phyloP scores from a whole-genome alignment of 306 rosid species.

The Castanea crenata region DNA sequence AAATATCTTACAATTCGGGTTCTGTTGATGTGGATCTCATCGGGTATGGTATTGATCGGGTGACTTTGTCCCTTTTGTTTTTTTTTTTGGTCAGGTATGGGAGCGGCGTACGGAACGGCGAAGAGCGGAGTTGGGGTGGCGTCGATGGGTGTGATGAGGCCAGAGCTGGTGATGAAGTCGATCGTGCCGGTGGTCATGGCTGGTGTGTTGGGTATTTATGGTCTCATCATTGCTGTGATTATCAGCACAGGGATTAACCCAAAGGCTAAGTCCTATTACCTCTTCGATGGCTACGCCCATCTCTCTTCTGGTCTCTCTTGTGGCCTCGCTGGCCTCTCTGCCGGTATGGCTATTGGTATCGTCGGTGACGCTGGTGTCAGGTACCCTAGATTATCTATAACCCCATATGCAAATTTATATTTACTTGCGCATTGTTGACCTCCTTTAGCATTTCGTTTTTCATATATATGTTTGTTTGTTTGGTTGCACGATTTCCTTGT shows the following conservation, averaged over 20 bases:
- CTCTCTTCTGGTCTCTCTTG: constrained; percentile 60
- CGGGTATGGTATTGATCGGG: constrained; percentile 6
- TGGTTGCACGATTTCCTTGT: neutral
- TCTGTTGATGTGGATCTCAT: neutral
- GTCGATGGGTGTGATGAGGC: constrained; percentile 68
- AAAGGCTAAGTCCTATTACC: constrained; percentile 60
- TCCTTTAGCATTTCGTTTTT: neutral
- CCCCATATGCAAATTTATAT: neutral
- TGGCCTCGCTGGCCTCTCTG: constrained; percentile 62
- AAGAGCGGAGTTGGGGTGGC: constrained; percentile 66
- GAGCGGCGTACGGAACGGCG: constrained; percentile 63
- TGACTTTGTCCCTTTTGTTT: neutral
- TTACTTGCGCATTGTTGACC: neutral
- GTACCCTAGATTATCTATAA: constrained; percentile 2
- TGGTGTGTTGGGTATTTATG: constrained; percentile 61
- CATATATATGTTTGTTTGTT: neutral
- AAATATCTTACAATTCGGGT: neutral
- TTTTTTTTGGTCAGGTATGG: constrained; percentile 43
- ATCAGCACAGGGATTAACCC: constrained; percentile 63
- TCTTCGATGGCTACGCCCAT: constrained; percentile 63
- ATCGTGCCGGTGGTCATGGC: constrained; percentile 68
- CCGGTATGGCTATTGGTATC: constrained; percentile 68
- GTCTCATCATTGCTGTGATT: constrained; percentile 54
- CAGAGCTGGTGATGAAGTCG: constrained; percentile 66
- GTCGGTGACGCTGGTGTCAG: constrained; percentile 67